Conservation (phyloP, 2,329 filamentous ascomycete genomes). For the Colletotrichum euphorbiae region DNA sequence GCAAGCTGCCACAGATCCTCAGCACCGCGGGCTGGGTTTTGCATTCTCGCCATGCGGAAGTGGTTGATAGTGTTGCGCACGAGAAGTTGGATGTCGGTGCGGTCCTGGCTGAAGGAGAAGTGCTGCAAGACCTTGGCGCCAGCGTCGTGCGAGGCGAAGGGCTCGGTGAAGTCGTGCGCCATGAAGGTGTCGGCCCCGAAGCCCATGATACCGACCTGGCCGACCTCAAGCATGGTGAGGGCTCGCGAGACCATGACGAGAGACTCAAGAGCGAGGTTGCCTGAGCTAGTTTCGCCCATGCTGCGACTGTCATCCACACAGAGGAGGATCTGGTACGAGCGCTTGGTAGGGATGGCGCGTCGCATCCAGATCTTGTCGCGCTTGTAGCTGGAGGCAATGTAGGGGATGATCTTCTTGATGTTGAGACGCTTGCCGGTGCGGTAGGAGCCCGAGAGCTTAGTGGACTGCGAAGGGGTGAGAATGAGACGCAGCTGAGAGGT, state of each 20-base stretch:
- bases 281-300: slow-evolving; percentile 86
- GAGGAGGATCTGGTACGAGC: slow-evolving; percentile 96
- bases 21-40: slow-evolving; percentile 61
- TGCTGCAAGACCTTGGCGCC: slow-evolving; percentile 86
- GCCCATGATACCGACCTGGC: slow-evolving; percentile 89
- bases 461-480: slow-evolving; percentile 91
- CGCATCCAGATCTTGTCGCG: slow-evolving; percentile 99
- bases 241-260: slow-evolving; percentile 90
- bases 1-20: slow-evolving; percentile 94
- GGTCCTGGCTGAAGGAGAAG: slow-evolving; percentile 86
- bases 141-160: slow-evolving; percentile 81
- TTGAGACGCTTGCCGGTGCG: slow-evolving; percentile 98
- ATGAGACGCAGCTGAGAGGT: slow-evolving; percentile 97
- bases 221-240: slow-evolving; percentile 92
- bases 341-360: slow-evolving; percentile 88
- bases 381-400: slow-evolving; percentile 98
- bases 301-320: slow-evolving; percentile 95
- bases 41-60: slow-evolving; percentile 81
- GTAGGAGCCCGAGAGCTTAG: slow-evolving; percentile 96
- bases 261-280: slow-evolving; percentile 89
- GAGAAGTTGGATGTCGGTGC: slow-evolving; percentile 86
- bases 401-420: slow-evolving; percentile 99
- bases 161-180: slow-evolving; percentile 85
- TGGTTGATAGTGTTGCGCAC: slow-evolving; percentile 82
- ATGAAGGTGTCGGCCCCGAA: slow-evolving; percentile 88